Conservation (phyloP, 1,284 basidiomycete genomes). For the Ceratobasidium sp. region DNA sequence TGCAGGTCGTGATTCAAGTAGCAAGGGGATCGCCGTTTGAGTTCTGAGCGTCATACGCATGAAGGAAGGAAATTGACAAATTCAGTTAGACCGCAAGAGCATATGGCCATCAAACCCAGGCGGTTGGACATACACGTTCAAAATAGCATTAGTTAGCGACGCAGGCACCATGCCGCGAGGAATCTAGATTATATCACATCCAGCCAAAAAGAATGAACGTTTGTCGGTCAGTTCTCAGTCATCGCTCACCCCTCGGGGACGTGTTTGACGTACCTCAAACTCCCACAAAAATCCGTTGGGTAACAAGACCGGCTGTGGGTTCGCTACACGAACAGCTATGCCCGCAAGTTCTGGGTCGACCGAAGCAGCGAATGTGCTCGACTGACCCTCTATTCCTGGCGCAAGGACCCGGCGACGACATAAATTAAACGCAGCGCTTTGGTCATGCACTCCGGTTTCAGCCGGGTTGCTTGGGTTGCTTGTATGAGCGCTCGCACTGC, state of each 20-base stretch:
- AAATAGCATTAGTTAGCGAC: slow-evolving; percentile 30
- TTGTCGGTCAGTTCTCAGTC: slow-evolving; percentile 13
- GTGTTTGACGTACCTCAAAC: slow-evolving; percentile 34
- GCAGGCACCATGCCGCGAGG: slow-evolving; percentile 40
- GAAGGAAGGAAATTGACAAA: slow-evolving; percentile 17
- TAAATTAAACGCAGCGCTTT: slow-evolving; percentile 27
- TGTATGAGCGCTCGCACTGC: not conserved
- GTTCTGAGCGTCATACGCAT: slow-evolving; percentile 9
- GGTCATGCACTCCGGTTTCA: slow-evolving; percentile 13
- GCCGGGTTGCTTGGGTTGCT: not conserved
- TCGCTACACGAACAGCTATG: slow-evolving; percentile 33
- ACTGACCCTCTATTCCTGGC: slow-evolving; percentile 31
- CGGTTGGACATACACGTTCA: slow-evolving; percentile 38
- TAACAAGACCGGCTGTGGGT: slow-evolving; percentile 24
- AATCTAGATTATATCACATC: slow-evolving; percentile 20
- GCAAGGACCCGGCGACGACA: slow-evolving; percentile 28
- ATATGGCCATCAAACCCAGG: slow-evolving; percentile 25
- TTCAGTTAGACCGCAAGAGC: slow-evolving; percentile 25
- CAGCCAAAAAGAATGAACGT: slow-evolving; percentile 1
- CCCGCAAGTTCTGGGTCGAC: slow-evolving; percentile 36
- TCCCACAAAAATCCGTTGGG: slow-evolving; percentile 40
- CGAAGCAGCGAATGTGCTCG: slow-evolving; percentile 18
- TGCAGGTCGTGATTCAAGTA: slow-evolving; percentile 37
- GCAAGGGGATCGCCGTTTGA: slow-evolving; percentile 35
- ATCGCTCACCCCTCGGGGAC: not conserved